Base-by-base conservation (phyloP, 164 flowering plant genomes). In the Vitis vinifera region DNA sequence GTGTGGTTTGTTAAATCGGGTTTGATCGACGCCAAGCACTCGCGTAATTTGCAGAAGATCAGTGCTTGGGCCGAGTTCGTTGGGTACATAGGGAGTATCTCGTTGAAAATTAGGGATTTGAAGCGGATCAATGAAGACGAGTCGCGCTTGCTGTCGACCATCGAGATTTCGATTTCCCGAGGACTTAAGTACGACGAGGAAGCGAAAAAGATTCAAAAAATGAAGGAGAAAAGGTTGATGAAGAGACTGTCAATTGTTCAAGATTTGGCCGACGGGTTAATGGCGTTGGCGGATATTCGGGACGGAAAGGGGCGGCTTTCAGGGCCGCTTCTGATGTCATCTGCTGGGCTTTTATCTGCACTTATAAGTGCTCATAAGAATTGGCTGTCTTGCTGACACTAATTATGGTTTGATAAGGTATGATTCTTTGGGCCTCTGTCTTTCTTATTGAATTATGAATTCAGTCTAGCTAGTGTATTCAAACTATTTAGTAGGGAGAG, bases 361-460 rank as follows among this genome's bases (percentile, higher is more conserved):
- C 50, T 95, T 0, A 93, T 95, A 67, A 93, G 99, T 72, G 85
- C 98, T 37, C 97, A 93, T 74, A 95, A 95, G 92, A 95, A 91
- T 67, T 95, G 99, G 99, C 13, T 81, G 5, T 91, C 99, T 75
- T 90, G 96, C 75, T 90, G 87, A 93, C 27, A 55, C 59, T 49
- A 29, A 37, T 27, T 16, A 10, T 19, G 27, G 14, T 58, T 17
- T 17, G 23, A 23, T 14, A 58, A 59, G 75, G 73, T 72, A 72
- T 51, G 27, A 3, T 9, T 55, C 11, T 59, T 13, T 60, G 52
- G 66, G 7, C 51, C 10, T 10, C 8, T 61, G 4, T n/a, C 27
- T 64, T 11, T 27, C 7, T 37, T 1, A 4, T 60, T 51, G 31
- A 59, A 68, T 47, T 37, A 58, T 67, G 0, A 68, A 47, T 53